Evolutionary conservation across 495 filamentous ascomycete species (phyloP).

Genomic region (Talaromyces ruber): DNA sequence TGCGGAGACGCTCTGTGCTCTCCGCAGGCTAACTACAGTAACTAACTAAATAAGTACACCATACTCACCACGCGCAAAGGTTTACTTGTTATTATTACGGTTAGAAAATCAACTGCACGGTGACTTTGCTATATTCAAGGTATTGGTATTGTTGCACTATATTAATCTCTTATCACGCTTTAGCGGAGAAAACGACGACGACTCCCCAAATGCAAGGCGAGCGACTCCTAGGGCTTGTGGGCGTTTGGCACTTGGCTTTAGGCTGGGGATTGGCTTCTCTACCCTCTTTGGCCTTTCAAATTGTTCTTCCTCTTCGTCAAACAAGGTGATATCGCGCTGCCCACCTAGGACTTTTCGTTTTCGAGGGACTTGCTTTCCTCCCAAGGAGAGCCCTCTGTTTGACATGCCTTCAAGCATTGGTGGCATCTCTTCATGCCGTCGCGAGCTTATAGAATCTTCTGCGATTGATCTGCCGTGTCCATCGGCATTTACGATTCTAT

Average conservation of each 20-base stretch:
- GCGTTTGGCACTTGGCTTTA: conserved; percentile 12
- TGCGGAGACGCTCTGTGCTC: not conserved
- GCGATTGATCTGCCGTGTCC: not conserved
- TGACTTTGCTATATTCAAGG: not conserved
- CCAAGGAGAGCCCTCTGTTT: conserved; percentile 11
- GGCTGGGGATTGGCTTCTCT: conserved; percentile 19
- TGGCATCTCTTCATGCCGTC: not conserved
- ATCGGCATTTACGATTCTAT: not conserved
- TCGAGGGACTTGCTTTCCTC: conserved; percentile 53
- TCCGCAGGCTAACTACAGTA: not conserved
- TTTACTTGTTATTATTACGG: not conserved
- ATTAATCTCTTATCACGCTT: conserved; percentile 63
- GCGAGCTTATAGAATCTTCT: not conserved
- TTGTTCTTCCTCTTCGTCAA: conserved; percentile 69
- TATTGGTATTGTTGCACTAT: not conserved
- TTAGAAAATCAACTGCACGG: not conserved
- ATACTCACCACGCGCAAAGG: not conserved
- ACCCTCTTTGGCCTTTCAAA: conserved; percentile 18
- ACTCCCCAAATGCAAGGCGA: not conserved
- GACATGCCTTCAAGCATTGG: not conserved
- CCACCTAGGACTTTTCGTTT: conserved; percentile 64
- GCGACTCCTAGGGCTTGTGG: not conserved
- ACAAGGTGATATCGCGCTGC: conserved; percentile 54
- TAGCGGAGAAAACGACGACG: conserved; percentile 60
- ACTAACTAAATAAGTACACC: not conserved